Percentiles rank a stretch among this genome's conserved stretches.
These are phyloP conservation scores for Deinandra increscens DNA, from an alignment of 129 eudicot species.

Conservation along the genomic window DNA sequence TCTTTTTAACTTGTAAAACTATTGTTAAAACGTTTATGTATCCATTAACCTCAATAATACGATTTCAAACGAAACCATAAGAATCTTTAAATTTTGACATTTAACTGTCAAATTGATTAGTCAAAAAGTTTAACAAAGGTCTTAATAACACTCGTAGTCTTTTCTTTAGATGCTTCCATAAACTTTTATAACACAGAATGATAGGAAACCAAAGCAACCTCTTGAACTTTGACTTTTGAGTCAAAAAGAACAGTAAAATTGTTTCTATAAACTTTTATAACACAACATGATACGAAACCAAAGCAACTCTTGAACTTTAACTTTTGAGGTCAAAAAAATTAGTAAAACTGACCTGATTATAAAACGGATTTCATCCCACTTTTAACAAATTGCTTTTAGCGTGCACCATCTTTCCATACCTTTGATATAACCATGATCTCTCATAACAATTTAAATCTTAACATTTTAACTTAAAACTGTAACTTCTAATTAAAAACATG, in stretches of 20 bases:
- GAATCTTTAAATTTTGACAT: neutral
- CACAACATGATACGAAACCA: neutral
- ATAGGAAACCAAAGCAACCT: neutral
- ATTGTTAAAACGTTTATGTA: neutral
- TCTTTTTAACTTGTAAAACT: too few species aligned
- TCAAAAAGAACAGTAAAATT: neutral
- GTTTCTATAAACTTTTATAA: neutral
- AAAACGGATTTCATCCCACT: neutral
- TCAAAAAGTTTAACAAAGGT: neutral
- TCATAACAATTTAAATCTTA: neutral
- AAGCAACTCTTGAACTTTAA: neutral
- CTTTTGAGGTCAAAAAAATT: neutral
- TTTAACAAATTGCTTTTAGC: neutral
- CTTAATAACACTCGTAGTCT: neutral
- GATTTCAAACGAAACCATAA: neutral
- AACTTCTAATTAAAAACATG: neutral
- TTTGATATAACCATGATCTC: neutral
- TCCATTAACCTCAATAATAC: neutral
- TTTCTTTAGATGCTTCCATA: neutral
- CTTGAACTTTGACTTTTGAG: neutral
- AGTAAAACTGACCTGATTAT: neutral
- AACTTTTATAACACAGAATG: neutral
- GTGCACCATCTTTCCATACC: neutral
- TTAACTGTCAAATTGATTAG: conserved; percentile 3
- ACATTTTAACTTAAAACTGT: conserved; percentile 7